Conservation (phyloP, 148 eudicot genomes). For the Chenopodium berlandieri region DNA sequence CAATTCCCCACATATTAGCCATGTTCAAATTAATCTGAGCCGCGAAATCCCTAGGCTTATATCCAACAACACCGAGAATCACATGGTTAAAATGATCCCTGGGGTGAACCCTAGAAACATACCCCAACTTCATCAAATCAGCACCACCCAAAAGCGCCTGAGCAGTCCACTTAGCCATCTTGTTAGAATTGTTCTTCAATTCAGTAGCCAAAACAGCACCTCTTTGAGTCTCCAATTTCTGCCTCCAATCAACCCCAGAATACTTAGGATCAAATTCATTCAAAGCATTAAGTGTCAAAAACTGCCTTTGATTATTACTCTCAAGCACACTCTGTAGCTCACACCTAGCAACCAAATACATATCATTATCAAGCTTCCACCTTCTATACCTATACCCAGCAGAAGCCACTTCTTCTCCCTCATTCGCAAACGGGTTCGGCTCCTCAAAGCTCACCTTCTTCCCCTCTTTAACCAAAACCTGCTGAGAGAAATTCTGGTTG, state of each 20-base stretch:
- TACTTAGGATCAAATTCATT: constrained; percentile 94
- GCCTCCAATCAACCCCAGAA: constrained; percentile 95
- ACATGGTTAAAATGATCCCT: constrained; percentile 94
- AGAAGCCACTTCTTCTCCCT: constrained; percentile 93
- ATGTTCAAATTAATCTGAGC: constrained; percentile 81
- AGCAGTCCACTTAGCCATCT: constrained; percentile 94
- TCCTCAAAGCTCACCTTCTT: constrained; percentile 78
- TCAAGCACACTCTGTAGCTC: constrained; percentile 82
- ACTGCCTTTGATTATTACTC: constrained; percentile 60
- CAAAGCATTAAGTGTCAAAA: constrained; percentile 74
- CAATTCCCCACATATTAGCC: constrained; percentile 96
- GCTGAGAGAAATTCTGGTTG: constrained; percentile 95
- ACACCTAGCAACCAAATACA: constrained; percentile 75
- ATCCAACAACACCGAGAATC: constrained; percentile 87
- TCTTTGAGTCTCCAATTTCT: constrained; percentile 89
- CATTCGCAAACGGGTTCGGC: constrained; percentile 83
- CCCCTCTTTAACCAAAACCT: constrained; percentile 74
- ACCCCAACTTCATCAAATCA: constrained; percentile 95
- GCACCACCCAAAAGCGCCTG: constrained; percentile 82
- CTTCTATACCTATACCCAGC: constrained; percentile 84
- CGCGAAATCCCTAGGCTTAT: constrained; percentile 91
- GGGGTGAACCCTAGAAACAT: constrained; percentile 94
- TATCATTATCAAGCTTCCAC: constrained; percentile 84
- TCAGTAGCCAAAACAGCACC: constrained; percentile 98
- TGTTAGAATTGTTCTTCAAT: constrained; percentile 91